These are phyloP conservation scores for Hyphopichia buzzinii DNA, from an alignment of 1,139 yeast genomes.

Conservation along the genomic window DNA sequence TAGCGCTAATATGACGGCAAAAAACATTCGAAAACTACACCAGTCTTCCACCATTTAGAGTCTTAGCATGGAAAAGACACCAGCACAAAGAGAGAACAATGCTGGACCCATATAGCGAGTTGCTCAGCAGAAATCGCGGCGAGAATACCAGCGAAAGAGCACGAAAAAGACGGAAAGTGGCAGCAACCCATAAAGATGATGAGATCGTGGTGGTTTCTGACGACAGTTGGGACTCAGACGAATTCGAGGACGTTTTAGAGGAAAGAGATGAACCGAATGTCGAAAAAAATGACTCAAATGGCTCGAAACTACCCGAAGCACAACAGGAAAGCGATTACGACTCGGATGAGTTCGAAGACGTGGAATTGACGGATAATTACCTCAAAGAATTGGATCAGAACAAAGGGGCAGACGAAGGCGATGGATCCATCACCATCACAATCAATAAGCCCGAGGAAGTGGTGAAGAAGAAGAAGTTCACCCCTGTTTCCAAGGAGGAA, in stretches of 20 bases:
- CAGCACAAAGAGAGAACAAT: too few relatives aligned
- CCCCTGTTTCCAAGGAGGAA: slow-evolving; percentile 53
- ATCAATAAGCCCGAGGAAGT: slow-evolving; percentile 8
- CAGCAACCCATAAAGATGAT: background rate
- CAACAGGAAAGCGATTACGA: slow-evolving; percentile 3
- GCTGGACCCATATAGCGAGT: slow-evolving; percentile 9
- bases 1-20: too few relatives aligned
- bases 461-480: slow-evolving; percentile 20
- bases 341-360: slow-evolving; percentile 30
- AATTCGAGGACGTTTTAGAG: slow-evolving; percentile 29
- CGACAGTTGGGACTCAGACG: slow-evolving; percentile 21
- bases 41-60: too few relatives aligned
- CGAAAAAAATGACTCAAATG: slow-evolving; percentile 1
- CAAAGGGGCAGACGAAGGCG: slow-evolving; percentile 5
- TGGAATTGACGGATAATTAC: slow-evolving; percentile 14
- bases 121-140: slow-evolving; percentile 1
- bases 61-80: too few relatives aligned
- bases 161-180: slow-evolving; percentile 6
- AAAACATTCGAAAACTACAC: too few relatives aligned
- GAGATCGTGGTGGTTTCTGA: slow-evolving; percentile 8
- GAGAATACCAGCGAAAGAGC: slow-evolving; percentile 3
- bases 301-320: background rate
- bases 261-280: background rate
- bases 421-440: slow-evolving; percentile 6
- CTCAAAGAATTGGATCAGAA: slow-evolving; percentile 7